These are phyloP conservation scores for Acacia confusa DNA, from an alignment of 306 rosid species.

Conservation along the genomic window DNA sequence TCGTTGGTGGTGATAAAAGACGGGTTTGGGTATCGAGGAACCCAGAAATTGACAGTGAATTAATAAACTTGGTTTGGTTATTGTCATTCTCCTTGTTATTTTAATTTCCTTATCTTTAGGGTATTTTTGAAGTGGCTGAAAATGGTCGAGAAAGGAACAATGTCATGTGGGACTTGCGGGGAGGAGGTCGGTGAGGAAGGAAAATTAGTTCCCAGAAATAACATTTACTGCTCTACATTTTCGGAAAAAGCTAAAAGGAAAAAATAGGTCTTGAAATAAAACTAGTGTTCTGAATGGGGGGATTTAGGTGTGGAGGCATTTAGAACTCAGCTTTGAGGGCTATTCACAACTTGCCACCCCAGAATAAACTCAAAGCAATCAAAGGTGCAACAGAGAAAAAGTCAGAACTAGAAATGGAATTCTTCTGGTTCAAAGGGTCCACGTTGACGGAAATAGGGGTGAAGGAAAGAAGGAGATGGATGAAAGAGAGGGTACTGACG, in stretches of 20 bases:
- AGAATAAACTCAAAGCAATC: background rate
- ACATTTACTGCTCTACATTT: slow-evolving; percentile 32
- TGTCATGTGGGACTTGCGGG: slow-evolving; percentile 66
- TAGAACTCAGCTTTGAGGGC: background rate
- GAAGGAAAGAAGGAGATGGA: too few relatives aligned
- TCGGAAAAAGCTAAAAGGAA: background rate
- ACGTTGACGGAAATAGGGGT: too few relatives aligned
- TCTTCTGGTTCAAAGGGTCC: background rate
- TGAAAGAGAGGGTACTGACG: too few relatives aligned
- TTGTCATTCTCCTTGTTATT: background rate
- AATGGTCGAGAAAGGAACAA: slow-evolving; percentile 59
- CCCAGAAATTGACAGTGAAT: slow-evolving; percentile 36
- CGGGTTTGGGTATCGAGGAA: slow-evolving; percentile 48
- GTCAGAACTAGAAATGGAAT: background rate
- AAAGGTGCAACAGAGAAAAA: background rate
- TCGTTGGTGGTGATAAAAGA: slow-evolving; percentile 47
- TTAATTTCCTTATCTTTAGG: background rate
- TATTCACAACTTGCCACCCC: background rate
- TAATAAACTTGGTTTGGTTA: background rate
- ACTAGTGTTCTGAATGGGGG: background rate
- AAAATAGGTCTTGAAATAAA: background rate
- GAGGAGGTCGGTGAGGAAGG: slow-evolving; percentile 67
- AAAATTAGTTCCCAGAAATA: slow-evolving; percentile 34
- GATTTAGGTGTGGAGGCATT: background rate
- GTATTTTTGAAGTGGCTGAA: slow-evolving; percentile 42